Base-by-base conservation (phyloP, 2,329 filamentous ascomycete genomes). In the Botrytis tulipae region DNA sequence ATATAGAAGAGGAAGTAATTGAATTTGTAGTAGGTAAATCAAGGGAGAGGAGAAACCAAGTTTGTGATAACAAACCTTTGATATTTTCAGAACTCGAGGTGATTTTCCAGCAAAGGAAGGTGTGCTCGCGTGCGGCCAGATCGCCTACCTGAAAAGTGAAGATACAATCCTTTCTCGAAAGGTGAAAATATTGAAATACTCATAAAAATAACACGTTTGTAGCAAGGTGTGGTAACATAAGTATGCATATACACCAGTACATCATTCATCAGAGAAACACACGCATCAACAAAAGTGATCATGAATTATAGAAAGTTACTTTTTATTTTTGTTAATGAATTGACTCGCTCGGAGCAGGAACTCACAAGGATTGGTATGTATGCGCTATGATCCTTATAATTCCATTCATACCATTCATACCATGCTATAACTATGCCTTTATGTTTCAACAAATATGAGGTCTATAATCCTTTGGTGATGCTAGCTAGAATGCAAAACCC, bases 401-500 rank as follows among this genome's bases (percentile, higher is more conserved):
- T 48, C 59, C 60, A 37, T 71, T 25, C 42, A 59, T 46, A 54
- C 59, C 59, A 37, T 63, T 25, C 42, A 59, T 46, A 54, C 62
- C 62, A 60, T 60, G 29, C 40, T 37, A 68, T 72, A 48, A 63
- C 35, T 32, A 46, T 67, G n/a, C 46, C 60, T 35, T 51, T 72
- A 72, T 67, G 48, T 65, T 67, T 66, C 25, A 42, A 72, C 46
- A 66, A 37, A 71, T 67, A 25, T 20, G 61, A 59, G 48, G 29
- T 67, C 48, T 72, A 59, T 67, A 35, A 54, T 67, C 61, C 51
- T 18, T 57, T 48, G n/a, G 32, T 57, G 14, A 67, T 67, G 32
- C 57, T 67, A 72, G 61, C 61, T 67, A 44, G 25, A 48, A 22
- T 60, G 40, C 62, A 68, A 46, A 67, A 20, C 29, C 37, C 29